Conservation (phyloP, 2,329 filamentous ascomycete genomes). For the Lecanicillium sp. region DNA sequence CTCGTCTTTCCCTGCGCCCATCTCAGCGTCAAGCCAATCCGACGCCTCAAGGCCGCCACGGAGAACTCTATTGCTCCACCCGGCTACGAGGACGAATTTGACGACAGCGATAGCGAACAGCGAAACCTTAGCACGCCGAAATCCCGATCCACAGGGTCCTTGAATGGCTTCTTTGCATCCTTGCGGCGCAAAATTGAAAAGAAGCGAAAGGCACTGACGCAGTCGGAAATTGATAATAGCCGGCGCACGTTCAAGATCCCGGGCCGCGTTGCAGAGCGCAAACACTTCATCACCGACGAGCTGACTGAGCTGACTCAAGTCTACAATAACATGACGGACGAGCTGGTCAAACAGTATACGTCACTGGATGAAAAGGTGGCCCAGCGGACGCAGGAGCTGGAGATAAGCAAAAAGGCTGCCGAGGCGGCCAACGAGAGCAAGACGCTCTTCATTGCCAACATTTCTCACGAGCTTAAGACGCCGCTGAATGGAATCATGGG, state of each 20-base stretch:
- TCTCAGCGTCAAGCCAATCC: conserved; percentile 71
- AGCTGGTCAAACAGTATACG: conserved; percentile 79
- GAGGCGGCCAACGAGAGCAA: conserved; percentile 97
- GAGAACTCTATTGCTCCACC: conserved; percentile 63
- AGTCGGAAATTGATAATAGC: conserved; percentile 26
- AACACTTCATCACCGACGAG: conserved; percentile 75
- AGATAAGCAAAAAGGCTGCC: conserved; percentile 83
- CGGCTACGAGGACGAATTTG: conserved; percentile 41
- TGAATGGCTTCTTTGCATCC: conserved; percentile 31
- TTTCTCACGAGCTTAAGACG: conserved; percentile 81
- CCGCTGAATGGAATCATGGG: conserved; percentile 93
- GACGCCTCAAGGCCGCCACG: conserved; percentile 67
- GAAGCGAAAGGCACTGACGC: conserved; percentile 17
- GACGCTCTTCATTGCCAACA: conserved; percentile 95
- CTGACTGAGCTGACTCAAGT: conserved; percentile 74
- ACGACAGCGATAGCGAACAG: conserved; percentile 31
- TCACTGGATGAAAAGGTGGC: conserved; percentile 78
- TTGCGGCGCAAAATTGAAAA: conserved; percentile 30
- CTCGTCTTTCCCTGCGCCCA: conserved; percentile 75
- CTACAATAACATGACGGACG: conserved; percentile 92
- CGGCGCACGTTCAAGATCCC: conserved; percentile 73
- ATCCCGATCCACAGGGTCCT: conserved; percentile 34
- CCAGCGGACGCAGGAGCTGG: conserved; percentile 74
- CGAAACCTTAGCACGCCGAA: conserved; percentile 32
- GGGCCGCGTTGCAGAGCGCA: conserved; percentile 67